A percentile compares a stretch with the other conserved stretches of the same genome.
phyloP scores from a whole-genome alignment of 192 early-diverging fungal genomes.

The Rhizophlyctis rosea region DNA sequence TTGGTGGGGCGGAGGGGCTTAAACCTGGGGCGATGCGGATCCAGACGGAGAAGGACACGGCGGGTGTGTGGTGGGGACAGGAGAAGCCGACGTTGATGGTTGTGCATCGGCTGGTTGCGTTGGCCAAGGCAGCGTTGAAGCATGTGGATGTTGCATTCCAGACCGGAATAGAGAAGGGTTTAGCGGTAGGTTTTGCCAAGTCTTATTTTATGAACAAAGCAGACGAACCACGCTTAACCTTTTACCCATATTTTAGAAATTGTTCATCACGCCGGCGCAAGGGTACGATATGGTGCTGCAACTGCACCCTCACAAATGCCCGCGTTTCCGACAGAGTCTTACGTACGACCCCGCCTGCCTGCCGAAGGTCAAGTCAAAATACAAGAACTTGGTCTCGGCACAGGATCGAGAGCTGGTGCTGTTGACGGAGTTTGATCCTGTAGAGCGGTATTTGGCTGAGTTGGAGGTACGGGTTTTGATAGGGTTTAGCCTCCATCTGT shows the following conservation, averaged over 20 bases:
- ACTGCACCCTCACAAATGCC: constrained; percentile 49
- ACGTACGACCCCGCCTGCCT: constrained; percentile 25
- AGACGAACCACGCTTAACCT: background rate
- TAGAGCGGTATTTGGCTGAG: constrained; percentile 64
- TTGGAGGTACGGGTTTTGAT: constrained; percentile 31
- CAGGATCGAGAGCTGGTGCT: constrained; percentile 43
- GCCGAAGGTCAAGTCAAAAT: constrained; percentile 49
- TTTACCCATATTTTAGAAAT: constrained; percentile 34
- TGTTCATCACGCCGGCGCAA: constrained; percentile 77
- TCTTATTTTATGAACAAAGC: background rate
- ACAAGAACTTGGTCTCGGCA: constrained; percentile 65
- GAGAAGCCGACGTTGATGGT: constrained; percentile 55
- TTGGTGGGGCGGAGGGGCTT: constrained; percentile 10
- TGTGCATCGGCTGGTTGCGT: constrained; percentile 54
- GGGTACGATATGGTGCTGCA: constrained; percentile 78
- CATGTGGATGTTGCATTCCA: constrained; percentile 45
- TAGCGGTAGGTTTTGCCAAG: constrained; percentile 35
- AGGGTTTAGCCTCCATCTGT: background rate
- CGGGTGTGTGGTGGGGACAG: constrained; percentile 58
- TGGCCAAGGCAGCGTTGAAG: constrained; percentile 65
- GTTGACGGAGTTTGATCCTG: constrained; percentile 75
- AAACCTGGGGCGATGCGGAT: constrained; percentile 59
- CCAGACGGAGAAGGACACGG: constrained; percentile 60
- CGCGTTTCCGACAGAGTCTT: constrained; percentile 31
- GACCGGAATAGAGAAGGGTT: constrained; percentile 33